Conservation (phyloP, 371 early-diverging fungal genomes). For the Rhizopus microsporus region DNA sequence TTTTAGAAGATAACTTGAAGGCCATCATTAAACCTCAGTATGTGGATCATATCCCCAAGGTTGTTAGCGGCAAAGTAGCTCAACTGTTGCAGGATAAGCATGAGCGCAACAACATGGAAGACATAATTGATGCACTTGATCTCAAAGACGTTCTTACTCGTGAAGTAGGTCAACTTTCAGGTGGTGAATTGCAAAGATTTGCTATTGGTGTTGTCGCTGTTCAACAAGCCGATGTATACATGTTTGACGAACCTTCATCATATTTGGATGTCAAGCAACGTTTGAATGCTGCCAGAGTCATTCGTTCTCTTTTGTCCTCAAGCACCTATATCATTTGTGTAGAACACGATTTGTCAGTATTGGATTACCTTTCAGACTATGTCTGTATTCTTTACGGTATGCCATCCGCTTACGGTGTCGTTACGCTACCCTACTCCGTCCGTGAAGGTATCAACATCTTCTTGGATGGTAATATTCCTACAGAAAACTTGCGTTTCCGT, state of each 20-base stretch:
- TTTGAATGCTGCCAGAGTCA: constrained; percentile 95
- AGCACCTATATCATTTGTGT: constrained; percentile 95
- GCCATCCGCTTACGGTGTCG: constrained; percentile 99
- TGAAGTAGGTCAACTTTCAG: constrained; percentile 92
- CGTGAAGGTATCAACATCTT: constrained; percentile 99
- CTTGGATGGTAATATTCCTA: constrained; percentile 98
- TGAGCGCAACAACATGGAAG: constrained; percentile 74
- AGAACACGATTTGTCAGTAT: constrained; percentile 99
- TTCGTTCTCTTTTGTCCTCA: constrained; percentile 82
- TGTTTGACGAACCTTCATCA: constrained; percentile 99
- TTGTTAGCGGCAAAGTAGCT: constrained; percentile 84
- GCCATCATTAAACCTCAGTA: constrained; percentile 98
- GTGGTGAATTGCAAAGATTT: constrained; percentile 99
- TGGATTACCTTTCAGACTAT: constrained; percentile 99
- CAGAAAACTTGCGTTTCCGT: constrained; percentile 99
- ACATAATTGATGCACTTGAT: constrained; percentile 80
- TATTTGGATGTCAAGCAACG: constrained; percentile 99
- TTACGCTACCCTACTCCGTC: constrained; percentile 97
- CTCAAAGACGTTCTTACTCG: constrained; percentile 88
- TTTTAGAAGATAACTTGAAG: constrained; percentile 94
- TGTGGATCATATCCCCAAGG: constrained; percentile 94
- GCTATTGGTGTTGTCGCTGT: constrained; percentile 93
- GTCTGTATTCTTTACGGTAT: constrained; percentile 99
- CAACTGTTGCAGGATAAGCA: constrained; percentile 76
- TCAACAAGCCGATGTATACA: constrained; percentile 95